phyloP scores from a whole-genome alignment of 192 early-diverging fungal genomes.

The Jimgerdemannia flammicorona region DNA sequence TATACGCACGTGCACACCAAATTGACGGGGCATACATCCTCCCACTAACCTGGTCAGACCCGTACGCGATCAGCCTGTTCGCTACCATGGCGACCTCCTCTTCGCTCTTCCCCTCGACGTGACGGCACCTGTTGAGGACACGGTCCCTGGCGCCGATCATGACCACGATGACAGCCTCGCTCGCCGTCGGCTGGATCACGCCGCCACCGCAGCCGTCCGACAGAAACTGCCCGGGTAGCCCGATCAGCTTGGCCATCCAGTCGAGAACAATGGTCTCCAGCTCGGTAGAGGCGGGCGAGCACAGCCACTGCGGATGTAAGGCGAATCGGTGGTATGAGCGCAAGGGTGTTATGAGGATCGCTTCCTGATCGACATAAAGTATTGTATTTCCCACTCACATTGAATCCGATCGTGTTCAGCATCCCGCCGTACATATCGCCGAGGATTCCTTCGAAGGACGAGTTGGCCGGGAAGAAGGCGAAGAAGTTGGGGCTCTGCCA shows the following conservation, averaged over 20 bases:
- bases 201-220: slow-evolving; percentile 56
- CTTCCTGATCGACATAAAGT: not conserved
- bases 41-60: slow-evolving; percentile 44
- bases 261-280: slow-evolving; percentile 59
- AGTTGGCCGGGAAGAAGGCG: slow-evolving; percentile 51
- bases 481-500: slow-evolving; percentile 67
- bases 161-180: slow-evolving; percentile 51
- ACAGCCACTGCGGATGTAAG: slow-evolving; percentile 33
- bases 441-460: slow-evolving; percentile 51
- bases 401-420: slow-evolving; percentile 50
- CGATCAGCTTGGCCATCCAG: slow-evolving; percentile 61
- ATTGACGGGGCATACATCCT: not conserved
- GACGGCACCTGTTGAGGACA: slow-evolving; percentile 28
- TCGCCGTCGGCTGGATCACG: slow-evolving; percentile 61
- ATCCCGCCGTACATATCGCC: slow-evolving; percentile 63
- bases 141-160: slow-evolving; percentile 56
- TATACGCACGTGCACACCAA: too few relatives aligned
- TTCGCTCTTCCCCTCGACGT: slow-evolving; percentile 20
- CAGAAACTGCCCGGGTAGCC: slow-evolving; percentile 49
- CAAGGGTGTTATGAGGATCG: not conserved
- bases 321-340: not conserved
- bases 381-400: slow-evolving; percentile 17
- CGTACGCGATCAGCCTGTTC: slow-evolving; percentile 52
- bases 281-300: slow-evolving; percentile 57
- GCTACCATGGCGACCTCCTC: slow-evolving; percentile 21